A percentile compares a stretch with the other conserved stretches of the same genome.
Conservation (phyloP, 306 rosid species). For the Trifolium fragiferum region DNA sequence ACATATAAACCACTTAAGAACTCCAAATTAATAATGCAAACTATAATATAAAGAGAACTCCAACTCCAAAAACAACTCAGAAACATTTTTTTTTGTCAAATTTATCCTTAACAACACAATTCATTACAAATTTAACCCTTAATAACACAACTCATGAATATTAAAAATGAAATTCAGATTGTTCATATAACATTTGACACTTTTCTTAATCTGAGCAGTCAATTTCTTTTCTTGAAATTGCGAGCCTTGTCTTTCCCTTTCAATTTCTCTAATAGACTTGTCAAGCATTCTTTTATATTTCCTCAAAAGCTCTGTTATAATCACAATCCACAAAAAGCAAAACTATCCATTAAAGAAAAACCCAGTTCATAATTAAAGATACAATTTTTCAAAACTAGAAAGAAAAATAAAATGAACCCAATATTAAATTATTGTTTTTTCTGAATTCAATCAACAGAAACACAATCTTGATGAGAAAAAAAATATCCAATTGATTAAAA, state of each 20-base stretch:
- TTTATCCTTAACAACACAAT: too few species aligned
- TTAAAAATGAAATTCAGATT: background rate
- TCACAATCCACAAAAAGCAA: constrained; percentile 26
- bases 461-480: background rate
- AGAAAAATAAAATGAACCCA: background rate
- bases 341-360: constrained; percentile 28
- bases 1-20: constrained; percentile 17
- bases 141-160: background rate
- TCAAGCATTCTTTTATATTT: constrained; percentile 91
- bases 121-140: too few species aligned
- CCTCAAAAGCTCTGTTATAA: constrained; percentile 70
- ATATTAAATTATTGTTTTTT: background rate
- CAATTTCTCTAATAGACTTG: constrained; percentile 83
- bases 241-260: constrained; percentile 80
- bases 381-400: constrained; percentile 14
- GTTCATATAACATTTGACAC: constrained; percentile 54
- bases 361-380: background rate
- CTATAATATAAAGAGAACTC: background rate
- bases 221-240: constrained; percentile 84
- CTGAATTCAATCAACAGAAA: background rate
- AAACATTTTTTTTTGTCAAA: background rate
- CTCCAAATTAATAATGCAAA: constrained; percentile 6
- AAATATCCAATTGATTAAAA: background rate
- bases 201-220: constrained; percentile 83
- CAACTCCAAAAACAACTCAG: background rate